These are phyloP conservation scores for Melampsora larici-populina DNA, from an alignment of 1,284 basidiomycete genomes.

Conservation along the genomic window DNA sequence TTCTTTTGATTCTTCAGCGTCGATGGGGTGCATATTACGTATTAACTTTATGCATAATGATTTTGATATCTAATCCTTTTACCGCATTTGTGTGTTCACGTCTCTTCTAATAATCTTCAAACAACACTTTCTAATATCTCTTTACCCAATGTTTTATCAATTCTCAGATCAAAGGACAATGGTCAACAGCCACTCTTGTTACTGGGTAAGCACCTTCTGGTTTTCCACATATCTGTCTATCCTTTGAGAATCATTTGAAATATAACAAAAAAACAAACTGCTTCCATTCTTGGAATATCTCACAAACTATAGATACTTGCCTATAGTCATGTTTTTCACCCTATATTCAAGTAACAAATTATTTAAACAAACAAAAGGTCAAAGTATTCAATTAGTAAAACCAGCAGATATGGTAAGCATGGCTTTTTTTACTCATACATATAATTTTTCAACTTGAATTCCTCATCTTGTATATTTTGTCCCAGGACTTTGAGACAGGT, in stretches of 20 bases:
- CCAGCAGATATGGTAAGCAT: neutral
- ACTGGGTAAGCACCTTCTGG: neutral
- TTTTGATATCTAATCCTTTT: neutral
- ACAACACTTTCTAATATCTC: neutral
- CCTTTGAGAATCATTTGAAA: too few species aligned
- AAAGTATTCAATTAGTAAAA: neutral
- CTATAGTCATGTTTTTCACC: neutral
- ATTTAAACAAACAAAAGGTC: neutral
- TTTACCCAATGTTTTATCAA: neutral
- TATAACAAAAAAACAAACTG: neutral
- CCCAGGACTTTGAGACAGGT: too few species aligned
- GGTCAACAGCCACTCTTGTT: neutral
- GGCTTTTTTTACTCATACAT: too few species aligned
- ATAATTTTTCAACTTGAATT: too few species aligned
- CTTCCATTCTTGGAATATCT: neutral
- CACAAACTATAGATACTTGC: conserved; percentile 1
- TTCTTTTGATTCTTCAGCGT: neutral
- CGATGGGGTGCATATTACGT: conserved; percentile 4
- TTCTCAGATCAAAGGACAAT: conserved; percentile 6
- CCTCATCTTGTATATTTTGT: too few species aligned
- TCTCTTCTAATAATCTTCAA: neutral
- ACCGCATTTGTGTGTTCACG: neutral
- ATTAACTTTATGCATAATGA: neutral
- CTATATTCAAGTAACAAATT: neutral
- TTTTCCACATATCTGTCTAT: neutral